phyloP scores from a whole-genome alignment of 306 rosid genomes.

The Elaeagnus macrophylla region DNA sequence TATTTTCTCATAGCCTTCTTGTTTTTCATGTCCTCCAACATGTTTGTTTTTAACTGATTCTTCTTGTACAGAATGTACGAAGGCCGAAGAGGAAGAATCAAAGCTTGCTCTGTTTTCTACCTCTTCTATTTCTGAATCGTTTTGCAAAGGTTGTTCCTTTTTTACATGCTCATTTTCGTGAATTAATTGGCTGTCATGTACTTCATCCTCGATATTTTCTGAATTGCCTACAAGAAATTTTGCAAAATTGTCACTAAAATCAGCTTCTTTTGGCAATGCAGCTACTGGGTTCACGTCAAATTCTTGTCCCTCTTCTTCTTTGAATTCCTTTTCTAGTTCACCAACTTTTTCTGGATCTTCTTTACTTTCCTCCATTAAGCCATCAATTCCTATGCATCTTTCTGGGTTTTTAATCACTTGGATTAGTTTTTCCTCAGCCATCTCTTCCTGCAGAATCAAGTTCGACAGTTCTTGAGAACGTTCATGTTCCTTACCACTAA shows the following conservation, averaged over 20 bases:
- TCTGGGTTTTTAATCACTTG: conserved; percentile 12
- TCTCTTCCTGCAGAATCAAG: conserved; percentile 2
- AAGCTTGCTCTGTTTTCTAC: conserved; percentile 1
- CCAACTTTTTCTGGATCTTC: no score
- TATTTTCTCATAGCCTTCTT: conserved; percentile 8
- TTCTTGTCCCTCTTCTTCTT: conserved; percentile 7
- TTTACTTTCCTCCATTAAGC: conserved; percentile 2
- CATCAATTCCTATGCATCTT: not conserved
- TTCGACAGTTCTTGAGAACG: conserved; percentile 4
- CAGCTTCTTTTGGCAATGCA: conserved; percentile 14
- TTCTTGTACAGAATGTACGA: conserved; percentile 17
- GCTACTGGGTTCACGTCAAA: not conserved
- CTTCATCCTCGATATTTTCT: conserved; percentile 25
- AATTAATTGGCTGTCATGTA: not conserved
- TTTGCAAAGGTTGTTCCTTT: not conserved
- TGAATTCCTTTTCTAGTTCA: no score
- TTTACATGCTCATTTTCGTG: conserved; percentile 5
- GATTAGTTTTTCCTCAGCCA: conserved; percentile 5
- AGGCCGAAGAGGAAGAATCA: conserved; percentile 14
- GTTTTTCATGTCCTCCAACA: conserved; percentile 3
- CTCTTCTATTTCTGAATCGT: conserved; percentile 8
- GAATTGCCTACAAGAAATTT: conserved; percentile 31
- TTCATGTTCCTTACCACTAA: conserved; percentile 2
- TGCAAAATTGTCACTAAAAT: conserved; percentile 8
- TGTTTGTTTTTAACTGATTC: not conserved